These are phyloP conservation scores for Saccharomycopsis selenospora DNA, from an alignment of 805 yeast species.

Conservation along the genomic window DNA sequence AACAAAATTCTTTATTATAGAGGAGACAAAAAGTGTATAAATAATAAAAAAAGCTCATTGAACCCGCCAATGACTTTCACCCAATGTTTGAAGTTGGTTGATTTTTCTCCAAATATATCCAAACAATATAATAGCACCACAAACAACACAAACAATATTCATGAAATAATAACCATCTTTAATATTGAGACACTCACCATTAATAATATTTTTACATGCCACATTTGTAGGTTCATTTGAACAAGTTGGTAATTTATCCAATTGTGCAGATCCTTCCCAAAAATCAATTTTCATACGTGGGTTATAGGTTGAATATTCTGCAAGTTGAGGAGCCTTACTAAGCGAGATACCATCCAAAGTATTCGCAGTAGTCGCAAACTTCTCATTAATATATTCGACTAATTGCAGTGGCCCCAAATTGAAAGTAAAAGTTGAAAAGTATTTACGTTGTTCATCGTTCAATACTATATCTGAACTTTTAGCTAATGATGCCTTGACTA, in stretches of 20 bases:
- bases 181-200: slow-evolving; percentile 48
- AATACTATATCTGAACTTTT: background rate
- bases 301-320: slow-evolving; percentile 7
- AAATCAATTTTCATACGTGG: slow-evolving; percentile 24
- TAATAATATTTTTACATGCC: slow-evolving; percentile 39
- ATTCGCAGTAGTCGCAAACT: slow-evolving; percentile 3
- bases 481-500: background rate
- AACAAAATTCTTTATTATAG: no score
- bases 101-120: slow-evolving; percentile 61
- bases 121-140: slow-evolving; percentile 61
- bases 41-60: no score
- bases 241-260: slow-evolving; percentile 27
- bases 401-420: background rate
- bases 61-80: slow-evolving; percentile 72
- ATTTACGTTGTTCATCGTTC: background rate
- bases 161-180: slow-evolving; percentile 83
- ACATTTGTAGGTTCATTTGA: slow-evolving; percentile 36
- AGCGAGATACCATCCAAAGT: background rate
- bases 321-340: background rate
- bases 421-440: slow-evolving; percentile 2
- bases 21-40: no score
- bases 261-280: slow-evolving; percentile 14
- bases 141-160: slow-evolving; percentile 58
- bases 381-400: background rate
- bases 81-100: slow-evolving; percentile 59